Percentiles rank a stretch among this genome's conserved stretches.
phyloP scores from a whole-genome alignment of 2,329 filamentous ascomycete species.

The Neofusicoccum ribis region DNA sequence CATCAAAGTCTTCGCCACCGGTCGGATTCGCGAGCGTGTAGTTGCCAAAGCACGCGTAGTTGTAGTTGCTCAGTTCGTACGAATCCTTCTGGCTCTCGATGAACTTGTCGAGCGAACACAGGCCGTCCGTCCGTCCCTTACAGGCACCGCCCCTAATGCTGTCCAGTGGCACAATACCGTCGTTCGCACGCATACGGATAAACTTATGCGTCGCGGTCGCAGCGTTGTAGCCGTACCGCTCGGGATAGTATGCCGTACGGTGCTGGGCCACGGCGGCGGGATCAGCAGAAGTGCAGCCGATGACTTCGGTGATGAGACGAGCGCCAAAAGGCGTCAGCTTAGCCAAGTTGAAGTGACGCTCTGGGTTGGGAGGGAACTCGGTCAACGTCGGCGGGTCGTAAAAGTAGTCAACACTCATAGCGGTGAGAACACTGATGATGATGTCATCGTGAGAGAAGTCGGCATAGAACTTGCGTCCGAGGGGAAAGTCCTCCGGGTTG shows the following conservation, averaged over 20 bases:
- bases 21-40: conserved; percentile 2
- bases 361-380: conserved; percentile 44
- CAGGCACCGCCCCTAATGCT: conserved; percentile 7
- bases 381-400: conserved; percentile 47
- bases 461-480: conserved; percentile 51
- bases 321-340: conserved; percentile 57
- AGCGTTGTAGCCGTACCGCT: conserved; percentile 49
- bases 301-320: conserved; percentile 57
- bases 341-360: conserved; percentile 52
- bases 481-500: conserved; percentile 49
- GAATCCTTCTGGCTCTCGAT: conserved; percentile 6
- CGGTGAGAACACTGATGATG: conserved; percentile 51
- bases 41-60: conserved; percentile 16
- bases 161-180: conserved; percentile 12
- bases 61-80: conserved; percentile 9
- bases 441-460: conserved; percentile 58
- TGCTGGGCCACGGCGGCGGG: conserved; percentile 44
- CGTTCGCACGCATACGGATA: conserved; percentile 7
- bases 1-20: not conserved
- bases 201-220: conserved; percentile 27
- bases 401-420: conserved; percentile 58
- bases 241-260: conserved; percentile 44
- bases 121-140: conserved; percentile 2
- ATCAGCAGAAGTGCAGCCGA: conserved; percentile 48
- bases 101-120: conserved; percentile 8